Evolutionary conservation across 345 rosid genomes (phyloP).

Genomic region (Eucalyptus lansdowneana): DNA sequence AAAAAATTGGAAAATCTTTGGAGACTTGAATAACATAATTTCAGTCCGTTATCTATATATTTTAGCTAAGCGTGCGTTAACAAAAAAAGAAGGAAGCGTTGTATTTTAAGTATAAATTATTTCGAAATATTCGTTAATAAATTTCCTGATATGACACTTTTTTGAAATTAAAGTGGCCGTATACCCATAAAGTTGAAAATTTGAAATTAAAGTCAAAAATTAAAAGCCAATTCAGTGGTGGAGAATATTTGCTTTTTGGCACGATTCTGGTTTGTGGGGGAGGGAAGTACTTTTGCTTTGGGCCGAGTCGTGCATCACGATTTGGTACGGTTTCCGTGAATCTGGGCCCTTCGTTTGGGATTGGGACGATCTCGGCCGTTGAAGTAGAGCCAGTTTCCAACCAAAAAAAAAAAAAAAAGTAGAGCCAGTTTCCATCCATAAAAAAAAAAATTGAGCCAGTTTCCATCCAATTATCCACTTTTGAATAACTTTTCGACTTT

Average conservation of each 20-base stretch:
- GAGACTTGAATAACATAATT: not conserved
- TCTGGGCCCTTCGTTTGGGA: not conserved
- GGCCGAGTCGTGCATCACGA: not conserved
- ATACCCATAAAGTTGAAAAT: not conserved
- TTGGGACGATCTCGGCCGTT: not conserved
- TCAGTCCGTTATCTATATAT: no score
- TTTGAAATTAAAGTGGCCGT: not conserved
- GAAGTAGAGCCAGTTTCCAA: not conserved
- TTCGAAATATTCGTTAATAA: not conserved
- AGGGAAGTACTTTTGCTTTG: not conserved
- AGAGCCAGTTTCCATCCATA: not conserved
- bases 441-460: no score
- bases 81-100: no score
- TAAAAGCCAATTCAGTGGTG: not conserved
- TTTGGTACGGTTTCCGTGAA: not conserved
- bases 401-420: not conserved
- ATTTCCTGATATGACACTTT: not conserved
- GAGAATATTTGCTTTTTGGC: not conserved
- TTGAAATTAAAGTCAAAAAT: not conserved
- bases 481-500: not conserved
- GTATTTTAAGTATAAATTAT: not conserved
- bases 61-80: fast-evolving
- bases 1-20: not conserved
- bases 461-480: not conserved
- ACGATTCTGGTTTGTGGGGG: not conserved